These are phyloP conservation scores for Colletotrichum higginsianum DNA, from an alignment of 2,329 filamentous ascomycete genomes.

Conservation along the genomic window DNA sequence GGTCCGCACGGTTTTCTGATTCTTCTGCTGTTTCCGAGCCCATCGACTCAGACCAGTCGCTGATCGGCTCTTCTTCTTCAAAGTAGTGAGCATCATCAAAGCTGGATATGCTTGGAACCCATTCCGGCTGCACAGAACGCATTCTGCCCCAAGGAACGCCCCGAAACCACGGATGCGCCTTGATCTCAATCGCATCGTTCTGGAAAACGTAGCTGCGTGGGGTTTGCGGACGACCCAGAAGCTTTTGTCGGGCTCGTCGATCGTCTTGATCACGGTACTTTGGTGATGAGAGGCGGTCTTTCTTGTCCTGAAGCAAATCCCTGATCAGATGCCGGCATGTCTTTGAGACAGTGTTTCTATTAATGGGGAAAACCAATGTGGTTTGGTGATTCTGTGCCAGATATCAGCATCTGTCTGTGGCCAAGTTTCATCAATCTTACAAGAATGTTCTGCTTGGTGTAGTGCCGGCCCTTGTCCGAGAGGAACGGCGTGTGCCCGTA, in stretches of 20 bases:
- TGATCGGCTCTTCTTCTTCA: conserved; percentile 83
- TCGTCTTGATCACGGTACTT: conserved; percentile 38
- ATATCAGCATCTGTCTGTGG: neutral
- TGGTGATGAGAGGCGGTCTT: conserved; percentile 79
- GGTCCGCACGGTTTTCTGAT: conserved; percentile 1
- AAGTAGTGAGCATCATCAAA: conserved; percentile 90
- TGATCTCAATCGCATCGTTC: conserved; percentile 91
- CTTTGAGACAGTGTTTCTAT: conserved; percentile 74
- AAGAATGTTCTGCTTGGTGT: conserved; percentile 89
- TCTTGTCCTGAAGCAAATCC: conserved; percentile 80
- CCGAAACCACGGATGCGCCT: conserved; percentile 87
- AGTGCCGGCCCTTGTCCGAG: conserved; percentile 80
- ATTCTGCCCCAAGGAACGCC: conserved; percentile 84
- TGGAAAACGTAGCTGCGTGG: conserved; percentile 78
- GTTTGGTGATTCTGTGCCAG: conserved; percentile 74
- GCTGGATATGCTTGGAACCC: conserved; percentile 79
- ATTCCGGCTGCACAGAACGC: conserved; percentile 80
- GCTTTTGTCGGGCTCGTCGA: conserved; percentile 36
- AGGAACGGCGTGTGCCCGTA: conserved; percentile 94
- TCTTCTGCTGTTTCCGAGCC: neutral
- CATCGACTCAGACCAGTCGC: conserved; percentile 70
- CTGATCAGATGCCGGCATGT: conserved; percentile 84
- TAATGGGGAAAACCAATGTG: conserved; percentile 77
- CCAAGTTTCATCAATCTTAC: conserved; percentile 60
- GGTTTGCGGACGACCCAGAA: conserved; percentile 15